Conservation (phyloP, 2,329 filamentous ascomycete species). For the Eurotiales sp. region DNA sequence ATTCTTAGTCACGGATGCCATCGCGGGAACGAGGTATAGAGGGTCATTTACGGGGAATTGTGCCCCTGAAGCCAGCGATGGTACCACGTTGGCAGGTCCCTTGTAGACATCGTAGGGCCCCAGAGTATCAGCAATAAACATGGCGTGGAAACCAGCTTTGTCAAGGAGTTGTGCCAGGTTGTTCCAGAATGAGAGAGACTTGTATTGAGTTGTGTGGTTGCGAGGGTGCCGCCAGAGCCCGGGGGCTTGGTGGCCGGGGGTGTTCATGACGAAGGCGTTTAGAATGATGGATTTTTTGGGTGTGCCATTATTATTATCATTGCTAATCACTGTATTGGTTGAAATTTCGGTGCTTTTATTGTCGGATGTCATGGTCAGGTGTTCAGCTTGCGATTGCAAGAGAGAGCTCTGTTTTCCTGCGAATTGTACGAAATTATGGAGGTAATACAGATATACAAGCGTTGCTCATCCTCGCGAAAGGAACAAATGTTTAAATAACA, state of each 20-base stretch:
- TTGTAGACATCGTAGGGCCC: conserved; percentile 48
- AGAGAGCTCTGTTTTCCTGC: too few relatives aligned
- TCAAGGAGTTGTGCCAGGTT: conserved; percentile 46
- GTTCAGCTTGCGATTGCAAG: not conserved
- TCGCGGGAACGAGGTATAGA: conserved; percentile 41
- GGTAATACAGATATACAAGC: too few relatives aligned
- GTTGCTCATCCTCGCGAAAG: too few relatives aligned
- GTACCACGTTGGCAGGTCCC: conserved; percentile 36
- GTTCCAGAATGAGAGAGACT: conserved; percentile 46
- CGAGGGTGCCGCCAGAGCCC: conserved; percentile 14
- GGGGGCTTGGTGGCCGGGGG: conserved; percentile 44
- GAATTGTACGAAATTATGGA: too few relatives aligned
- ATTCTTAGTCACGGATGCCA: conserved; percentile 46
- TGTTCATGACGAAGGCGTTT: conserved; percentile 49
- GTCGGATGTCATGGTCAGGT: not conserved
- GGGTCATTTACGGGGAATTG: conserved; percentile 45
- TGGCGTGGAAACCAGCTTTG: conserved; percentile 47
- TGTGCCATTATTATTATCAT: not conserved
- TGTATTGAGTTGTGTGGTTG: conserved; percentile 39
- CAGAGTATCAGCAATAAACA: conserved; percentile 51
- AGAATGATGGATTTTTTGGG: conserved; percentile 22
- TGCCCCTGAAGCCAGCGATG: conserved; percentile 36
- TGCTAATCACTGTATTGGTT: too few relatives aligned
- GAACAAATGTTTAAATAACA: too few relatives aligned
- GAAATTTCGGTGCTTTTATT: too few relatives aligned